A percentile compares a stretch with the other conserved stretches of the same genome.
These are phyloP conservation scores for Gymnopus androsaceus DNA, from an alignment of 1,284 basidiomycete species.

Conservation along the genomic window DNA sequence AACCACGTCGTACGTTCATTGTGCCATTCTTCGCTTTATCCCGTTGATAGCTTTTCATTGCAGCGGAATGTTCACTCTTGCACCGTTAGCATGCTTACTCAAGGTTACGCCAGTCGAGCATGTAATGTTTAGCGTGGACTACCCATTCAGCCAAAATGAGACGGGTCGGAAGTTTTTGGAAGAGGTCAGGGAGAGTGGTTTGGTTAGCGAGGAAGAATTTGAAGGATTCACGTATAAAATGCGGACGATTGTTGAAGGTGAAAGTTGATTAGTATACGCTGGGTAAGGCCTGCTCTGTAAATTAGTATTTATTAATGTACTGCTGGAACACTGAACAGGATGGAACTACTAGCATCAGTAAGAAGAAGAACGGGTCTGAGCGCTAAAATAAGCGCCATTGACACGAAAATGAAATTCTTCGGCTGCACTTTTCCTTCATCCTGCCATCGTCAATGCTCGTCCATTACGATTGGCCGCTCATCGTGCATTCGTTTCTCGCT, in stretches of 20 bases:
- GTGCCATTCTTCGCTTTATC: too few species aligned
- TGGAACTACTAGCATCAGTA: too few species aligned
- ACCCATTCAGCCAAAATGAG: slow-evolving; percentile 2
- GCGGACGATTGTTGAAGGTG: slow-evolving; percentile 4
- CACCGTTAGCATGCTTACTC: slow-evolving; percentile 4
- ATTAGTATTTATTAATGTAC: too few species aligned
- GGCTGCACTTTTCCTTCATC: too few species aligned
- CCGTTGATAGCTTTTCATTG: too few species aligned
- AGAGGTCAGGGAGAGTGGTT: background rate
- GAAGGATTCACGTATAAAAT: background rate
- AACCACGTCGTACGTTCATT: too few species aligned
- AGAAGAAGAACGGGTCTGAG: too few species aligned
- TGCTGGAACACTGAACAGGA: too few species aligned
- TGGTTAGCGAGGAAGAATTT: slow-evolving; percentile 4
- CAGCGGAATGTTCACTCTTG: slow-evolving; percentile 6
- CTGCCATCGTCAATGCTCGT: background rate
- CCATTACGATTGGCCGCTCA: background rate
- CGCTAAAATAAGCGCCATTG: too few species aligned
- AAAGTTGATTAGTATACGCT: background rate
- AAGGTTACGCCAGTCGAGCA: background rate
- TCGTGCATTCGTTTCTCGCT: background rate
- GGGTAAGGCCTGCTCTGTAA: too few species aligned
- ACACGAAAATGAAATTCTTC: too few species aligned
- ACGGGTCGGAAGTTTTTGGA: background rate
- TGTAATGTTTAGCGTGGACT: slow-evolving; percentile 6